Percentiles rank a stretch among this genome's conserved stretches.
These are phyloP conservation scores for Suillus spraguei DNA, from an alignment of 768 basidiomycete species.

Conservation along the genomic window DNA sequence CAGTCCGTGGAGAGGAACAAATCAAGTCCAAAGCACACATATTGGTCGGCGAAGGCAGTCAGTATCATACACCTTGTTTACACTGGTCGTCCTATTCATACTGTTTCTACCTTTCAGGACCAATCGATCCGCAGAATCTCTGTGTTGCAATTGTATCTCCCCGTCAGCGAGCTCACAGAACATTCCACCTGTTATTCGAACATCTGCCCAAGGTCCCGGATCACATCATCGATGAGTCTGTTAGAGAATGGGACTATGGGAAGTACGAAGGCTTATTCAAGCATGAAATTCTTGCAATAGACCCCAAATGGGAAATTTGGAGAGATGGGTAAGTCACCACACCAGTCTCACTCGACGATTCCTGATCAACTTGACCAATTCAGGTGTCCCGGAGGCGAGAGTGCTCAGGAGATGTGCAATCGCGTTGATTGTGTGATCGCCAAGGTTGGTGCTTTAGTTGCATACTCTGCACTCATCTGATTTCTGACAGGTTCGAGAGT, in stretches of 20 bases:
- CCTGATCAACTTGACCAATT: constrained; percentile 15
- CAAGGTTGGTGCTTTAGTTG: constrained; percentile 46
- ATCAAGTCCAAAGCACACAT: constrained; percentile 62
- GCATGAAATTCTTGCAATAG: constrained; percentile 72
- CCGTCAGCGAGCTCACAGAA: constrained; percentile 81
- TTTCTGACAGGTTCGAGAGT: constrained; percentile 60
- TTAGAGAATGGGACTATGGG: constrained; percentile 90
- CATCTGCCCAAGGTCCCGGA: constrained; percentile 47
- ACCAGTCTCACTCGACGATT: not conserved
- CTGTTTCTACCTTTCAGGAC: constrained; percentile 41
- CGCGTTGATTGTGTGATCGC: constrained; percentile 79
- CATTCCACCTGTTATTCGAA: constrained; percentile 80
- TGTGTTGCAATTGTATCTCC: constrained; percentile 82
- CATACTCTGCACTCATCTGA: not conserved
- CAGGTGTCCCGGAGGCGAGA: constrained; percentile 90
- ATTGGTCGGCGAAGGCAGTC: constrained; percentile 80
- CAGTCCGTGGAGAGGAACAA: constrained; percentile 70
- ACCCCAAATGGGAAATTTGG: constrained; percentile 81
- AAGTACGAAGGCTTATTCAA: constrained; percentile 83
- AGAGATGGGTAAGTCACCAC: constrained; percentile 62
- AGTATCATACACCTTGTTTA: constrained; percentile 32
- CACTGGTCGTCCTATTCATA: not conserved
- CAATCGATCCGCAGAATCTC: constrained; percentile 80
- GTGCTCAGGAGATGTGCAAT: constrained; percentile 71
- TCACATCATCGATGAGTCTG: constrained; percentile 65